A percentile compares a stretch with the other conserved stretches of the same genome.
These are phyloP conservation scores for Penicillium sclerotigenum DNA, from an alignment of 2,329 filamentous ascomycete genomes.

Conservation along the genomic window DNA sequence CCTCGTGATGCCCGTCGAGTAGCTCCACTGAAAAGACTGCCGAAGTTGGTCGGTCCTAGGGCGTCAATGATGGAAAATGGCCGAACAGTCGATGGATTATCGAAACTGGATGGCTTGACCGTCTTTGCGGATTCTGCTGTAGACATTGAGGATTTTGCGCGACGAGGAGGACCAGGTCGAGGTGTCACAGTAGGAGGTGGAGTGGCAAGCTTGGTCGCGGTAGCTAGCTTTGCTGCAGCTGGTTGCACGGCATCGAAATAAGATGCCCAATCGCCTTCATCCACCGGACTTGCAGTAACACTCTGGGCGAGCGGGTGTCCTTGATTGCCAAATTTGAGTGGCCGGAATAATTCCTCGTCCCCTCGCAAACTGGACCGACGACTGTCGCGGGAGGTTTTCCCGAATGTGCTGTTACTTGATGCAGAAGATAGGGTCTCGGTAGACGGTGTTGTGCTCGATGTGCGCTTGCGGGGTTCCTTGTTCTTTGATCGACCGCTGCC, in stretches of 20 bases:
- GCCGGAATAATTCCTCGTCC: conserved; percentile 55
- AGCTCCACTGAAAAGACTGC: conserved; percentile 42
- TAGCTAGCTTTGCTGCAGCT: conserved; percentile 11
- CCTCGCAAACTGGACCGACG: conserved; percentile 57
- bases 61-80: conserved; percentile 31
- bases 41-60: conserved; percentile 33
- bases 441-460: conserved; percentile 50
- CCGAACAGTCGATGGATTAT: conserved; percentile 20
- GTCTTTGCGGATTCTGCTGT: conserved; percentile 48
- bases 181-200: conserved; percentile 24
- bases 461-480: conserved; percentile 49
- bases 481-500: conserved; percentile 44
- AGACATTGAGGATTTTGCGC: conserved; percentile 44
- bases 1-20: conserved; percentile 36
- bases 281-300: conserved; percentile 65
- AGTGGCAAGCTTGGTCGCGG: neutral
- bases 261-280: conserved; percentile 30
- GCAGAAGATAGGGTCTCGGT: conserved; percentile 54
- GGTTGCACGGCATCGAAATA: conserved; percentile 36
- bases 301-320: conserved; percentile 73
- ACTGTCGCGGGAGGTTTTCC: conserved; percentile 49
- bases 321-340: conserved; percentile 49
- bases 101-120: conserved; percentile 36
- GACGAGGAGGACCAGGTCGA: conserved; percentile 41
- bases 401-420: conserved; percentile 55